Conservation (phyloP, 495 filamentous ascomycete species). For the Corynascus novoguineensis region DNA sequence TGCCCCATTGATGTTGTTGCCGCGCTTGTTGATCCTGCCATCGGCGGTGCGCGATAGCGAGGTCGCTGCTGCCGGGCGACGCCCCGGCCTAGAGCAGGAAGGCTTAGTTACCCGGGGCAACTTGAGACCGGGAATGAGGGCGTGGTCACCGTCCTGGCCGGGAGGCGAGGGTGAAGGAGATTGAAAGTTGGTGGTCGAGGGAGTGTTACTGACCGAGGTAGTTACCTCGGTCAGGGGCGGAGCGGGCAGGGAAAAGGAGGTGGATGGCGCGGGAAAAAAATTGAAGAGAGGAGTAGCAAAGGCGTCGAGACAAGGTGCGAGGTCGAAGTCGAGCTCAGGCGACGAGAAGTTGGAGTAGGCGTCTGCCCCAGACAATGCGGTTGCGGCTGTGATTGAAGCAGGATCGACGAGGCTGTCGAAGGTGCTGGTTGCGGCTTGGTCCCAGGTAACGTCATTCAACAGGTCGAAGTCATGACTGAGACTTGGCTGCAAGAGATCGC, state of each 20-base stretch:
- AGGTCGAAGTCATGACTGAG: conserved; percentile 7
- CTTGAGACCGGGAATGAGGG: conserved; percentile 13
- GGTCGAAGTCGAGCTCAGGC: not conserved
- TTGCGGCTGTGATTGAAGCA: not conserved
- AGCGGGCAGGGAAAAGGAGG: not conserved
- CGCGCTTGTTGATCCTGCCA: conserved; percentile 6
- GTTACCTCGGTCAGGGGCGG: not conserved
- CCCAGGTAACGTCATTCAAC: conserved; percentile 3
- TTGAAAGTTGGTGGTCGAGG: not conserved
- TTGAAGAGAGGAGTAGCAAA: conserved; percentile 3
- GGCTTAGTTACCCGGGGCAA: conserved; percentile 1
- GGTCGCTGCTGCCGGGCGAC: conserved; percentile 7
- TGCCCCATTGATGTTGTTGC: not conserved
- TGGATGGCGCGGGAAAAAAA: not conserved
- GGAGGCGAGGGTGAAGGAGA: not conserved
- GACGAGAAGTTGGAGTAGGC: not conserved
- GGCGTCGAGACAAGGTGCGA: conserved; percentile 1
- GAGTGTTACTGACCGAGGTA: conserved; percentile 6
- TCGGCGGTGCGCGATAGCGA: conserved; percentile 1
- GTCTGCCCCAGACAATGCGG: not conserved
- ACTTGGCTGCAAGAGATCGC: not conserved
- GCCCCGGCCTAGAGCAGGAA: conserved; percentile 7
- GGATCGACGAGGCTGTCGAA: conserved; percentile 4
- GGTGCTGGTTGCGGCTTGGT: not conserved
- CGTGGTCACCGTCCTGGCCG: not conserved